phyloP scores from a whole-genome alignment of 1,284 basidiomycete genomes.

The Marasmius sp. region DNA sequence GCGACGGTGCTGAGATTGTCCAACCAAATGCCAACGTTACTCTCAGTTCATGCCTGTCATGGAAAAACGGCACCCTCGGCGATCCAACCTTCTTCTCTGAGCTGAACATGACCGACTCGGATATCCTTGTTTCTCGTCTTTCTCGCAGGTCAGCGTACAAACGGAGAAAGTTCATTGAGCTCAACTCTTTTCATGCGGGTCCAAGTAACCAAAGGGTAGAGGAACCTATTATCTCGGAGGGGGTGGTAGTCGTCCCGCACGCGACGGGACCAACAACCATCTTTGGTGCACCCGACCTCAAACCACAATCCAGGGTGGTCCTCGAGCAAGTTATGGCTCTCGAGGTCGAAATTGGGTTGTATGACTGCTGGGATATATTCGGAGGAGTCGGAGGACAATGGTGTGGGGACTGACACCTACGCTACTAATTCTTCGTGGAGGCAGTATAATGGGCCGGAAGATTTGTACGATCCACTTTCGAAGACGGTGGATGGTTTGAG shows the following conservation, averaged over 20 bases:
- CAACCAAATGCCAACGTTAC: conserved; percentile 6
- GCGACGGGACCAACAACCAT: conserved; percentile 15
- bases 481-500: conserved; percentile 15
- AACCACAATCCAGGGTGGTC: conserved; percentile 10
- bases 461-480: conserved; percentile 11
- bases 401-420: conserved; percentile 1
- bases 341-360: conserved; percentile 19
- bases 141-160: conserved; percentile 1
- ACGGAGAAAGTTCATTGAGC: conserved; percentile 5
- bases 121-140: conserved; percentile 15
- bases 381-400: not conserved
- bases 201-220: conserved; percentile 7
- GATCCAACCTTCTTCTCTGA: conserved; percentile 15
- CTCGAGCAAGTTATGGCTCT: conserved; percentile 18
- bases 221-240: conserved; percentile 13
- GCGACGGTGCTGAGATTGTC: not conserved
- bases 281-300: conserved; percentile 16
- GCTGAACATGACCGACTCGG: conserved; percentile 19
- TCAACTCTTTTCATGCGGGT: conserved; percentile 17
- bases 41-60: conserved; percentile 10
- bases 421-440: conserved; percentile 1
- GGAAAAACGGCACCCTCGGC: conserved; percentile 18
- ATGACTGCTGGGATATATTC: conserved; percentile 13
- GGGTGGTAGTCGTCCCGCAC: conserved; percentile 17
- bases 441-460: conserved; percentile 17